Percentiles rank a stretch among this genome's conserved stretches.
These are phyloP conservation scores for Cicer cuneatum DNA, from an alignment of 306 rosid species.

Conservation along the genomic window DNA sequence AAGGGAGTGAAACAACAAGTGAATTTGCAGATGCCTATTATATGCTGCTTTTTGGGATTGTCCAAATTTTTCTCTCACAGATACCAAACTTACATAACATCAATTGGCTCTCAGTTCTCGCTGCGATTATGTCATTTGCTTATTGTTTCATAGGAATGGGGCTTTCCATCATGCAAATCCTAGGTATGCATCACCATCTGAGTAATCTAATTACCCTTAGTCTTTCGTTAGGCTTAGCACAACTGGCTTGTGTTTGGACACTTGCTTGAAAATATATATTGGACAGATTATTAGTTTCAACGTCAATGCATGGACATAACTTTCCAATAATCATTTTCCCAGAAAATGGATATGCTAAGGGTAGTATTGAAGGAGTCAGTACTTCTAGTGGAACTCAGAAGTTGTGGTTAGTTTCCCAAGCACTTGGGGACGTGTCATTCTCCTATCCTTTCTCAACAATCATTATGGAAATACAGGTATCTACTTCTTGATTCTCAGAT, in stretches of 20 bases:
- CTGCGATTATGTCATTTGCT: constrained; percentile 76
- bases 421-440: constrained; percentile 84
- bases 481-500: constrained; percentile 6
- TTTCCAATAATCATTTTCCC: constrained; percentile 40
- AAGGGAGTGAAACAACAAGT: constrained; percentile 45
- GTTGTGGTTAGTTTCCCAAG: constrained; percentile 75
- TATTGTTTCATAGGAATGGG: constrained; percentile 70
- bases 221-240: constrained; percentile 25
- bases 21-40: constrained; percentile 47
- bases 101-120: constrained; percentile 71
- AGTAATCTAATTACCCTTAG: background rate
- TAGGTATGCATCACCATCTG: constrained; percentile 44
- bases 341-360: constrained; percentile 72
- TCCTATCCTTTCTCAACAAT: constrained; percentile 82
- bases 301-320: constrained; percentile 3
- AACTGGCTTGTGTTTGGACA: constrained; percentile 24
- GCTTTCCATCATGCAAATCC: constrained; percentile 55
- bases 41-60: constrained; percentile 65
- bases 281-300: background rate
- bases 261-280: constrained; percentile 31
- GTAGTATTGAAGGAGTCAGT: constrained; percentile 62
- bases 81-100: constrained; percentile 74
- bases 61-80: constrained; percentile 71
- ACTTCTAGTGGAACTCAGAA: constrained; percentile 56
- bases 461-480: constrained; percentile 86